Percentiles rank a stretch among this genome's conserved stretches.
Evolutionary conservation across 1,284 basidiomycete genomes (phyloP).

Genomic region (Melampsora americana): DNA sequence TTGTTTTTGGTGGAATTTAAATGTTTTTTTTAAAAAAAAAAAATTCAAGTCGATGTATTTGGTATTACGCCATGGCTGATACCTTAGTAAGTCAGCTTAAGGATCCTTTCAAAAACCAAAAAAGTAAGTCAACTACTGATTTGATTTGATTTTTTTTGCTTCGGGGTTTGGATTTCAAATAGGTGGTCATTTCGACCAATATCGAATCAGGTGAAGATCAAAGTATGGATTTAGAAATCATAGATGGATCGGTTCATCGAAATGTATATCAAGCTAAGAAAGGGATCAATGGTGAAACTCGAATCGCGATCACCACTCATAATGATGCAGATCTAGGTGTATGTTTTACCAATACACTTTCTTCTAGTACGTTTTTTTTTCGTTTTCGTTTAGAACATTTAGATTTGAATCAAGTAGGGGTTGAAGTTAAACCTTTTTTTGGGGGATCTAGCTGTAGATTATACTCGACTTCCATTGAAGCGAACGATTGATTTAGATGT

Average conservation of each 20-base stretch:
- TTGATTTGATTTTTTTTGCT: too few species aligned
- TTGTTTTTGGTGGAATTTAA: too few species aligned
- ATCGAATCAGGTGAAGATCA: slow-evolving; percentile 47
- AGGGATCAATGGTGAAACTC: slow-evolving; percentile 81
- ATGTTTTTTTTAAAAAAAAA: too few species aligned
- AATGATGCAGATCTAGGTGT: slow-evolving; percentile 90
- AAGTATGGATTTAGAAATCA: slow-evolving; percentile 78
- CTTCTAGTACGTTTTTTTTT: too few species aligned
- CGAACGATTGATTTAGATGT: slow-evolving; percentile 86
- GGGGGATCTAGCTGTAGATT: neutral
- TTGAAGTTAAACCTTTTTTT: too few species aligned
- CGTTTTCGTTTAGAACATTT: too few species aligned
- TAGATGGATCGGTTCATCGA: slow-evolving; percentile 79
- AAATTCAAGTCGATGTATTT: slow-evolving; percentile 71
- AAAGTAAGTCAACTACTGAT: too few species aligned
- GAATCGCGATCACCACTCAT: slow-evolving; percentile 90
- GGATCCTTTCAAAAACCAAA: too few species aligned
- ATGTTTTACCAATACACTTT: slow-evolving; percentile 78
- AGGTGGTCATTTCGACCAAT: slow-evolving; percentile 42
- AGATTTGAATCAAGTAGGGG: too few species aligned
- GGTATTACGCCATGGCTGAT: slow-evolving; percentile 83
- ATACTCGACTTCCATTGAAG: slow-evolving; percentile 48
- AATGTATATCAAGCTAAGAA: slow-evolving; percentile 90
- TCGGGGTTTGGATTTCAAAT: neutral
- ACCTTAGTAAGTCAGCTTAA: slow-evolving; percentile 64